These are phyloP conservation scores for Puccinia horiana DNA, from an alignment of 1,284 basidiomycete genomes.

Conservation along the genomic window DNA sequence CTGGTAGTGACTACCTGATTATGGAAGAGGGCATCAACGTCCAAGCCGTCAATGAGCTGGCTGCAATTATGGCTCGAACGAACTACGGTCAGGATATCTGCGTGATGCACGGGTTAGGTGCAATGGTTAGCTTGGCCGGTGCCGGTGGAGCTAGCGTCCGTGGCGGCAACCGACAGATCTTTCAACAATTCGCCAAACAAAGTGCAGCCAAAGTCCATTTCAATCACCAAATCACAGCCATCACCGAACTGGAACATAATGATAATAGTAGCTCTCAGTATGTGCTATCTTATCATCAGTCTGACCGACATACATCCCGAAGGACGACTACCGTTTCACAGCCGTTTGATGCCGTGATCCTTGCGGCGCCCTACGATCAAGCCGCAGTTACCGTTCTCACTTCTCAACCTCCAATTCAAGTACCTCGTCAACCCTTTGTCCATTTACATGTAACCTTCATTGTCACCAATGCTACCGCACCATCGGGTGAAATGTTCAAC, in stretches of 20 bases:
- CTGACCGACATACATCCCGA: conserved; percentile 34
- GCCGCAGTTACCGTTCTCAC: conserved; percentile 64
- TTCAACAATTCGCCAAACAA: conserved; percentile 73
- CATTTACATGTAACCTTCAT: conserved; percentile 85
- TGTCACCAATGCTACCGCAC: conserved; percentile 69
- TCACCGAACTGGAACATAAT: conserved; percentile 33
- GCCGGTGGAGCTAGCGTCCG: conserved; percentile 69
- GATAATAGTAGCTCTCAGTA: not conserved
- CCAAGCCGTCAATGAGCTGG: conserved; percentile 72
- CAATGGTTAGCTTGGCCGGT: conserved; percentile 73
- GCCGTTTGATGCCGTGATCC: conserved; percentile 64
- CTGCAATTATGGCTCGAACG: conserved; percentile 79
- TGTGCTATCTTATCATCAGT: conserved; percentile 52
- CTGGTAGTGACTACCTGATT: conserved; percentile 67
- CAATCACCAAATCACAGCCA: conserved; percentile 66
- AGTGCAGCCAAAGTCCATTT: conserved; percentile 72
- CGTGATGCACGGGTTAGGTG: conserved; percentile 77
- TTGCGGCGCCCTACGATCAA: conserved; percentile 74
- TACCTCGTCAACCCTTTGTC: conserved; percentile 74
- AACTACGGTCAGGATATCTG: conserved; percentile 81
- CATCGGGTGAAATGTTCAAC: conserved; percentile 73
- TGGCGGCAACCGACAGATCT: conserved; percentile 83
- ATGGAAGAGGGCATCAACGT: conserved; percentile 65
- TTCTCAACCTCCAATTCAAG: conserved; percentile 56
- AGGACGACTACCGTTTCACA: conserved; percentile 62